Conservation (phyloP, 352 stramenopile genomes). For the Globisporangium rhizosaccharum region DNA sequence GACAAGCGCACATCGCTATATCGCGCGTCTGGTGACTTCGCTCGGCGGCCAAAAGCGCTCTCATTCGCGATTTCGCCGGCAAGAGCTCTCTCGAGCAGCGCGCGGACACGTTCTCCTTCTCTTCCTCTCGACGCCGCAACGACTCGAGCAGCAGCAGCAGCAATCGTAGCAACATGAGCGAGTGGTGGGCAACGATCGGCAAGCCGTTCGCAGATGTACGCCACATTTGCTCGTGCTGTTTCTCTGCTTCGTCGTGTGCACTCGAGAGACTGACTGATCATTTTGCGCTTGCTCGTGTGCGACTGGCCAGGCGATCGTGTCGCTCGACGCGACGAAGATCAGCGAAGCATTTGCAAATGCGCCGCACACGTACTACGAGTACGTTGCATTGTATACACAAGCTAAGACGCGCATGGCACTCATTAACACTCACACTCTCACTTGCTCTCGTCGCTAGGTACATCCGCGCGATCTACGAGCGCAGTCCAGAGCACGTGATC, state of each 20-base stretch:
- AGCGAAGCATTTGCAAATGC: constrained; percentile 52
- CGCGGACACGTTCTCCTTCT: no score
- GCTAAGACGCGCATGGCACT: not conserved
- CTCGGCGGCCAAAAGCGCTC: no score
- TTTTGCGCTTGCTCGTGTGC: not conserved
- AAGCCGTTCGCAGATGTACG: constrained; percentile 66
- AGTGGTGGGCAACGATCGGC: constrained; percentile 76
- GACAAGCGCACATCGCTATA: no score
- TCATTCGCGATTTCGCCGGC: no score
- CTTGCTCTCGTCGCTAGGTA: constrained; percentile 24
- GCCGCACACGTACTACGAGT: constrained; percentile 72
- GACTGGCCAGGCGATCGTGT: constrained; percentile 44
- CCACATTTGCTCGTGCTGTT: constrained; percentile 8
- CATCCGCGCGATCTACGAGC: constrained; percentile 77
- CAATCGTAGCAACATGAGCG: constrained; percentile 38
- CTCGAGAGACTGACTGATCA: not conserved
- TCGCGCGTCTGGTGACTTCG: no score
- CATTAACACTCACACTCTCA: constrained; percentile 7
- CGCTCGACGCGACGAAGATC: constrained; percentile 53
- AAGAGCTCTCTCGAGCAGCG: no score
- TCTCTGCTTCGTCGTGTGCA: constrained; percentile 1
- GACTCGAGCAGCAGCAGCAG: not conserved
- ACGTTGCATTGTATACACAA: constrained; percentile 7
- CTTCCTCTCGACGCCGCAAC: not conserved
- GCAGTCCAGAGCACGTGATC: constrained; percentile 92